Evolutionary conservation across 805 yeast species (phyloP), one percentile per base, ranked within the genome.

Genomic region (Pichia paraexigua): DNA sequence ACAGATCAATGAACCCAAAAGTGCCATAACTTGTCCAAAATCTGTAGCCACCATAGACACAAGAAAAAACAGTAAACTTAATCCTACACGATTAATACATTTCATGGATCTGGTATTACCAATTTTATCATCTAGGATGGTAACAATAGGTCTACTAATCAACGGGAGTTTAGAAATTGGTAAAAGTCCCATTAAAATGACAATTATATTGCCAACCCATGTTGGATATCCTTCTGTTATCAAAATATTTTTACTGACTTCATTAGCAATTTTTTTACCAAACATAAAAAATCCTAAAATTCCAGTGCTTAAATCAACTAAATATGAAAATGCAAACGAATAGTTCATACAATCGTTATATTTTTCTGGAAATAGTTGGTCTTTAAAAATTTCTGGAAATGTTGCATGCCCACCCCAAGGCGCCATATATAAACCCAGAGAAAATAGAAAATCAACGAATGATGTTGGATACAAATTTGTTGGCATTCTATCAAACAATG

Each of bases 401-500:
- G 86, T 83, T 1, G 89, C 87, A 63, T 85, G 92, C 2, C 94
- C 94, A 51, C 92, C 92, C 80, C 87, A 85, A 13, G 90, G 89
- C 4, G 91, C 89, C 75, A 85, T 77, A 53, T 82, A 74, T 28
- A 85, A 73, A 2, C 92, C 92, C 51, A 83, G 67, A 10, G 85
- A 75, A 45, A 85, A 71, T 45, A 85, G 73, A 32, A 80, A 71
- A 54, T 77, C 79, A 7, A 74, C 65, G 17, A 68, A 59, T 11
- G 77, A 70, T 7, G 65, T 60, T 2, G 97, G 97, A 75, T 80
- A 81, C 53, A 85, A 43, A 55, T 82, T 78, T 0, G 94, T 85
- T 7, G 77, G 75, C 76, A 83, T 83, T 13, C 83, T 80, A 20
- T 71, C 61, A 18, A 82, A 49, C 43, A 90, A 70, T 0, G 96